Evolutionary conservation across 2,329 filamentous ascomycete species (phyloP).

Genomic region (Botrytis cinerea): DNA sequence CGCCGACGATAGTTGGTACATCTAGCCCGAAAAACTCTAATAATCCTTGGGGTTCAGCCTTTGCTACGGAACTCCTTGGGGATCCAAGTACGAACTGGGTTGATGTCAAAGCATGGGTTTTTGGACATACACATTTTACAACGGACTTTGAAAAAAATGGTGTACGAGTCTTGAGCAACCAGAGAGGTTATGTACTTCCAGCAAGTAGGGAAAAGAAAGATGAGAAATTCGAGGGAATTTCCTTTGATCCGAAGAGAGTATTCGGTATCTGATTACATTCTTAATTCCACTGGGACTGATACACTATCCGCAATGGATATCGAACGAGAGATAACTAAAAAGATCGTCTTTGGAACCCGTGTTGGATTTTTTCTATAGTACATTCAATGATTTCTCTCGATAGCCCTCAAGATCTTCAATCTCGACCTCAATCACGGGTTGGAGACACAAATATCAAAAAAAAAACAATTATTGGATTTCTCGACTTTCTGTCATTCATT

Average conservation of each 20-base stretch:
- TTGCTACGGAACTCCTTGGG: conserved; percentile 53
- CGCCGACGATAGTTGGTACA: conserved; percentile 46
- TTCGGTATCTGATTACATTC: not conserved
- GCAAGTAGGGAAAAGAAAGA: conserved; percentile 13
- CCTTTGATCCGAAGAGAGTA: not conserved
- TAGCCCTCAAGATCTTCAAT: not conserved
- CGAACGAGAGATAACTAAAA: not conserved
- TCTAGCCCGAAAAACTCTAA: conserved; percentile 51
- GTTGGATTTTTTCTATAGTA: not conserved
- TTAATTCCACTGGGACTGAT: not conserved
- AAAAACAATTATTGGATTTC: not conserved
- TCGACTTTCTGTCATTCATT: not conserved
- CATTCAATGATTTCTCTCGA: not conserved
- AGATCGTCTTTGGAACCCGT: not conserved
- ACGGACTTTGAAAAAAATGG: conserved; percentile 44
- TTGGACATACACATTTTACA: conserved; percentile 49
- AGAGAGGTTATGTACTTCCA: conserved; percentile 46
- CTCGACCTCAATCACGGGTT: not conserved
- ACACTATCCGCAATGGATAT: no score
- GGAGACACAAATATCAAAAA: not conserved
- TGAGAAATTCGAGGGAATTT: not conserved
- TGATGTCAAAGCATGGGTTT: conserved; percentile 47
- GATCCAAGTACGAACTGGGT: conserved; percentile 13
- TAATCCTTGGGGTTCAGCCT: conserved; percentile 46
- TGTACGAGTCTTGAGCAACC: conserved; percentile 47